Base-by-base conservation (phyloP, 2,329 filamentous ascomycete species). In the Colletotrichum somersetense region DNA sequence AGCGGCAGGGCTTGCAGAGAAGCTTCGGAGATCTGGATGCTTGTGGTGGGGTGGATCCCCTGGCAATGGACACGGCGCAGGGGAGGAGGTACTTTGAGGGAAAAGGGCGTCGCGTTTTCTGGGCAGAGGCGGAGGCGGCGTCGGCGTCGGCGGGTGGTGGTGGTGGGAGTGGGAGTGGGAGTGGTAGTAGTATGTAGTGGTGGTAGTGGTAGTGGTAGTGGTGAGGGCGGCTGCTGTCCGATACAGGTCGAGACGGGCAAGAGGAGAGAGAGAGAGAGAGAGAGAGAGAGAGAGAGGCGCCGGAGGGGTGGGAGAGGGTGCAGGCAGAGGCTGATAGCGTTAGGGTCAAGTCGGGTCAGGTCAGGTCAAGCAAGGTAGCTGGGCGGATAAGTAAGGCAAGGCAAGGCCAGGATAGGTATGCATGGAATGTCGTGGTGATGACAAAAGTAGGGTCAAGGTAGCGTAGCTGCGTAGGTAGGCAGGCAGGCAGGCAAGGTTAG, bases 11-110 rank as follows among this genome's bases (percentile, higher is more conserved):
- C 71, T 67, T 70, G 73, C 72, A 72, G 68, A 71, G 73, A 72
- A 74, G 73, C 72, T 74, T 74, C 67, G 68, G 72, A 75, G 72
- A 75, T 75, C 73, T 73, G 63, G 62, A 68, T 72, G 62, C 59
- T 74, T 67, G 65, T 74, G 73, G 73, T 75, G 73, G 73, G 72
- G 73, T 75, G 73, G 73, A 67, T 67, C 61, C 65, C 66, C 69
- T 58, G 72, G 59, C 53, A 58, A 62, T 35, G 62, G 65, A 35
- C 53, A 57, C 67, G 55, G 70, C 70, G 65, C 70, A 72, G 70
- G 70, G 66, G 70, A 70, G 70, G 70, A 70, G 70, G 70, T 72
- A 72, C 70, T 62, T 72, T 72, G 65, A 66, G 55, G 62, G 66
- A 62, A 63, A 53, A 57, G 65, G 48, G 62, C 58, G 67, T 66